These are phyloP conservation scores for Ustilago loliicola DNA, from an alignment of 1,284 basidiomycete genomes.

Conservation along the genomic window DNA sequence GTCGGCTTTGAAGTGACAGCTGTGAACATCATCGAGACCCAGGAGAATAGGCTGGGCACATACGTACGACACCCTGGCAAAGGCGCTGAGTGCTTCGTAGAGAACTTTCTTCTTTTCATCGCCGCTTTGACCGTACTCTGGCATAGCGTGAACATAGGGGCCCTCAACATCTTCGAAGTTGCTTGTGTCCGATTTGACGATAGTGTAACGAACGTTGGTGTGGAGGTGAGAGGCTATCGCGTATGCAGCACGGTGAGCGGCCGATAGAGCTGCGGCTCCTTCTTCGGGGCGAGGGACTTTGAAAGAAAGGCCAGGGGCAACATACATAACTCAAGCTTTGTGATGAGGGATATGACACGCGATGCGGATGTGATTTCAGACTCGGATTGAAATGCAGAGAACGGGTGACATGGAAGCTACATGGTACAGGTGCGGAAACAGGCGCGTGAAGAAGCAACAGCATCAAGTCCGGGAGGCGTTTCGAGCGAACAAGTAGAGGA, in stretches of 20 bases:
- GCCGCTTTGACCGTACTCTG: neutral
- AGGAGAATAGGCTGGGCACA: neutral
- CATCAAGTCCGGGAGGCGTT: too few species aligned
- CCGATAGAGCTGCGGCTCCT: neutral
- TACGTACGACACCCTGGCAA: neutral
- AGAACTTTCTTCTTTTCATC: neutral
- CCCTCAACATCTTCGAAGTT: neutral
- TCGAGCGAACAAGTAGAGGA: too few species aligned
- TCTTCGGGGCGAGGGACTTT: neutral
- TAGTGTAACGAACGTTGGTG: neutral
- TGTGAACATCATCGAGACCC: neutral
- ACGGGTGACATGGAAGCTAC: neutral
- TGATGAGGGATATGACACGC: neutral
- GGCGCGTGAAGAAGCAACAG: neutral
- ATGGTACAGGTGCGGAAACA: neutral
- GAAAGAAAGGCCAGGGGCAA: neutral
- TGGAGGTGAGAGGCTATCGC: neutral
- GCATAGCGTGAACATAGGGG: neutral
- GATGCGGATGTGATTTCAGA: neutral
- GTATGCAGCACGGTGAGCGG: neutral
- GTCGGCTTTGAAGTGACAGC: neutral
- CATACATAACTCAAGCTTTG: conserved; percentile 1
- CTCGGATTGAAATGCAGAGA: neutral
- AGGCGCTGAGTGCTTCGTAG: neutral
- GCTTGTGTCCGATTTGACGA: neutral